Conservation (phyloP, 2,329 filamentous ascomycete genomes). For the Monosporascus sp. region DNA sequence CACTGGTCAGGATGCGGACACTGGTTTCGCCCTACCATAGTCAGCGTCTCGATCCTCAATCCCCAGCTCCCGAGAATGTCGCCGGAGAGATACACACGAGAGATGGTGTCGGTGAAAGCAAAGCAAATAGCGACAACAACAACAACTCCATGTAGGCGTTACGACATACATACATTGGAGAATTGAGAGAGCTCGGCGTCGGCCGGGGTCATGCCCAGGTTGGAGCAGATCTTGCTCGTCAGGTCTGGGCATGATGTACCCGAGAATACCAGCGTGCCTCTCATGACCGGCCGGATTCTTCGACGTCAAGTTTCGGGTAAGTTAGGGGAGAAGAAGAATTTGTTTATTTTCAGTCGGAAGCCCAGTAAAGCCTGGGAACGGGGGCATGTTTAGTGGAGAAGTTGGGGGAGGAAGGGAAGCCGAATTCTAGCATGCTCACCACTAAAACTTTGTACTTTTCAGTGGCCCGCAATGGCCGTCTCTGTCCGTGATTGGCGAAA, state of each 20-base stretch:
- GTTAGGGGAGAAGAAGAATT: slow-evolving; percentile 5
- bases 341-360: background rate
- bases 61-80: background rate
- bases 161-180: slow-evolving; percentile 53
- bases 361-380: background rate
- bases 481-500: no score
- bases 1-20: slow-evolving; percentile 64
- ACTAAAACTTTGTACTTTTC: no score
- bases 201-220: slow-evolving; percentile 60
- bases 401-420: background rate
- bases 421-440: background rate
- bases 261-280: slow-evolving; percentile 62
- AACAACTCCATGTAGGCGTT: slow-evolving; percentile 6
- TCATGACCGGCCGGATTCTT: slow-evolving; percentile 39
- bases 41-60: slow-evolving; percentile 2
- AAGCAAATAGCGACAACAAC: slow-evolving; percentile 16
- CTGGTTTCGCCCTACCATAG: slow-evolving; percentile 59
- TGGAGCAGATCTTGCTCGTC: slow-evolving; percentile 61
- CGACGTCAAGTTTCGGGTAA: slow-evolving; percentile 20
- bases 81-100: background rate
- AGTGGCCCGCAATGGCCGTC: no score
- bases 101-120: slow-evolving; percentile 1
- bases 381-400: slow-evolving; percentile 2
- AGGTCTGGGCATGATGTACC: slow-evolving; percentile 62
- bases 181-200: slow-evolving; percentile 63